A percentile compares a stretch with the other conserved stretches of the same genome.
Evolutionary conservation across 768 basidiomycete species (phyloP).

Genomic region (Mycena crocata): DNA sequence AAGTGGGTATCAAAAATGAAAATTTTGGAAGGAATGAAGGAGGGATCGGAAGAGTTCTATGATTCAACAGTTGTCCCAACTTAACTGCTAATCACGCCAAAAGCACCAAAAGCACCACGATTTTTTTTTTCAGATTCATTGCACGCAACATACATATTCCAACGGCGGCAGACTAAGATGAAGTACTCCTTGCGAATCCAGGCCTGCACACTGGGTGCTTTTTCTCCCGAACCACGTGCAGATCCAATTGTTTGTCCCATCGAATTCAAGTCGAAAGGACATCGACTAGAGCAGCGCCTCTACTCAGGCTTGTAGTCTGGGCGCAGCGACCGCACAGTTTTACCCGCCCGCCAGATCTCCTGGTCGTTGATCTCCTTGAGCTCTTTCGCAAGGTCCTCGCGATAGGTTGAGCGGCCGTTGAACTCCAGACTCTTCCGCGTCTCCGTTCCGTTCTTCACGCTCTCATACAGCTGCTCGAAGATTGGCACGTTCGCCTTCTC

Average conservation of each 20-base stretch:
- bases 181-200: constrained; percentile 5
- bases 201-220: constrained; percentile 10
- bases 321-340: constrained; percentile 89
- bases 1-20: too few species aligned
- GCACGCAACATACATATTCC: neutral
- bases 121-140: neutral
- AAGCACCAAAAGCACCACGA: too few species aligned
- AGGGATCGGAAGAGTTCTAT: too few species aligned
- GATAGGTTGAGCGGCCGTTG: constrained; percentile 93
- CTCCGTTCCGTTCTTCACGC: constrained; percentile 95
- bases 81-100: too few species aligned
- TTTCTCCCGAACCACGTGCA: too few species aligned
- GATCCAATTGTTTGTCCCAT: too few species aligned
- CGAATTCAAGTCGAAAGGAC: too few species aligned
- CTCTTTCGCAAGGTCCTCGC: constrained; percentile 92
- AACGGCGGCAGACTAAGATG: too few species aligned
- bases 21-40: too few species aligned
- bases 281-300: neutral
- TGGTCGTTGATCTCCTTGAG: constrained; percentile 95
- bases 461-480: constrained; percentile 95
- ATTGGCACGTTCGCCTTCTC: constrained; percentile 94
- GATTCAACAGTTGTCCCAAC: too few species aligned
- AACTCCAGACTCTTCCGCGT: constrained; percentile 97
- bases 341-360: constrained; percentile 99
- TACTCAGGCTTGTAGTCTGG: constrained; percentile 84